Conservation (phyloP, 805 yeast species). For the Myxozyma vanderwaltii region DNA sequence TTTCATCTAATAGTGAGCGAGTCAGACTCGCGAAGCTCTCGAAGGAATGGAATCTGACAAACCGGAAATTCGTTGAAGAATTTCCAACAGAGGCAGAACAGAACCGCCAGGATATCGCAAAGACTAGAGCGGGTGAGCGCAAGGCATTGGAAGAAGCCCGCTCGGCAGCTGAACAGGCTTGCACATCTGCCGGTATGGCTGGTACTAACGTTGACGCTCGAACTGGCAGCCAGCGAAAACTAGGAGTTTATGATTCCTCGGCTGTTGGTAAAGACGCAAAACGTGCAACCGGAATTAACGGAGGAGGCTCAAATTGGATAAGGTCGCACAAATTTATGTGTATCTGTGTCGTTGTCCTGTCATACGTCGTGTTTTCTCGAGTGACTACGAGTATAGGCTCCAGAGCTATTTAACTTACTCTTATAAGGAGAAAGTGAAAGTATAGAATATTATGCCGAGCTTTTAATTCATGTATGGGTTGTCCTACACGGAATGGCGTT, state of each 20-base stretch:
- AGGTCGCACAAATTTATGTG: constrained; percentile 21
- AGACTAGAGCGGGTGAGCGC: not conserved
- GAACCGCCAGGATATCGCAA: constrained; percentile 45
- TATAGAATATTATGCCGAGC: not conserved
- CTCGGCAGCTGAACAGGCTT: constrained; percentile 20
- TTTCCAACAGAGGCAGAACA: constrained; percentile 67
- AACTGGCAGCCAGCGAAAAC: not conserved
- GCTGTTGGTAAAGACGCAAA: constrained; percentile 1
- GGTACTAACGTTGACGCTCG: not conserved
- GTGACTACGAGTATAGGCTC: constrained; percentile 1
- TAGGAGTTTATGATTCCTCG: constrained; percentile 11
- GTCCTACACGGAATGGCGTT: too few relatives aligned
- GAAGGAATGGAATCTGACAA: constrained; percentile 67
- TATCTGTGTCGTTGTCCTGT: constrained; percentile 6
- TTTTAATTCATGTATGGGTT: too few relatives aligned
- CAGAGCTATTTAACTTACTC: not conserved
- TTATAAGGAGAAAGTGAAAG: not conserved
- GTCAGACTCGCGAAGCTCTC: constrained; percentile 60
- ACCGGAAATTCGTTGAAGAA: constrained; percentile 58
- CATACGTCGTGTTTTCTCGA: constrained; percentile 12
- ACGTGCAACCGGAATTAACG: not conserved
- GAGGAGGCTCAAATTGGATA: constrained; percentile 14
- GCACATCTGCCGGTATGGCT: not conserved
- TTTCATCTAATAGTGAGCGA: constrained; percentile 63
- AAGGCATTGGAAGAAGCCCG: constrained; percentile 8